phyloP scores from a whole-genome alignment of 345 rosid genomes.

The Acer yangbiense region DNA sequence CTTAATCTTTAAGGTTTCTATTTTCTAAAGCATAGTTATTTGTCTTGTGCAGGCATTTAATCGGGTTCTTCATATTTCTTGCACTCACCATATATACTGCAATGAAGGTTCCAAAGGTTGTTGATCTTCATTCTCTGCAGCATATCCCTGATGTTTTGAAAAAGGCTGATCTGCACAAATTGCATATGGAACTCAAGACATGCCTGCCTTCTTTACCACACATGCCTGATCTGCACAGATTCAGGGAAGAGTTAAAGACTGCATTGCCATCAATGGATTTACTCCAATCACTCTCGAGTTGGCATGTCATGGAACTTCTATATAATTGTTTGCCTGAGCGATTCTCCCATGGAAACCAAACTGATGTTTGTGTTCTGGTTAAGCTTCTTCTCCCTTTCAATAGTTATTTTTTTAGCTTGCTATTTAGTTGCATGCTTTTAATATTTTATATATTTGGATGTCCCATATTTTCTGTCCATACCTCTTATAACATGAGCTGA shows the following conservation, averaged over 20 bases:
- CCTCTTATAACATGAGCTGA: neutral
- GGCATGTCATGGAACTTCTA: conserved; percentile 82
- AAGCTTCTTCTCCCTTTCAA: conserved; percentile 20
- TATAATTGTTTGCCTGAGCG: conserved; percentile 89
- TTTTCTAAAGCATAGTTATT: neutral
- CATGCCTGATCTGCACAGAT: conserved; percentile 56
- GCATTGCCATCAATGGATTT: conserved; percentile 43
- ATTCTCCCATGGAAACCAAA: conserved; percentile 69
- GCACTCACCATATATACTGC: conserved; percentile 90
- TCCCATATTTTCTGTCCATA: neutral
- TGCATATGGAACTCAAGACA: conserved; percentile 57
- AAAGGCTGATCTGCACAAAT: conserved; percentile 76
- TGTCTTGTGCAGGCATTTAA: conserved; percentile 77
- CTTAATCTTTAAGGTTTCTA: neutral
- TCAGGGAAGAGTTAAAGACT: conserved; percentile 46
- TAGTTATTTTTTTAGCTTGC: neutral
- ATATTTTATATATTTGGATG: neutral
- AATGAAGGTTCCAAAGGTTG: conserved; percentile 68
- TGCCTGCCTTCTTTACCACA: conserved; percentile 74
- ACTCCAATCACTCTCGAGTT: conserved; percentile 43
- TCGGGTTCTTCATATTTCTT: conserved; percentile 96
- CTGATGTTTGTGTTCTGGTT: conserved; percentile 89
- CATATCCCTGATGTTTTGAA: conserved; percentile 66
- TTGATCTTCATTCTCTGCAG: conserved; percentile 77
- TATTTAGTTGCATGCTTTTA: neutral